Evolutionary conservation across 805 yeast genomes (phyloP).

Genomic region (Saturnispora bothae): DNA sequence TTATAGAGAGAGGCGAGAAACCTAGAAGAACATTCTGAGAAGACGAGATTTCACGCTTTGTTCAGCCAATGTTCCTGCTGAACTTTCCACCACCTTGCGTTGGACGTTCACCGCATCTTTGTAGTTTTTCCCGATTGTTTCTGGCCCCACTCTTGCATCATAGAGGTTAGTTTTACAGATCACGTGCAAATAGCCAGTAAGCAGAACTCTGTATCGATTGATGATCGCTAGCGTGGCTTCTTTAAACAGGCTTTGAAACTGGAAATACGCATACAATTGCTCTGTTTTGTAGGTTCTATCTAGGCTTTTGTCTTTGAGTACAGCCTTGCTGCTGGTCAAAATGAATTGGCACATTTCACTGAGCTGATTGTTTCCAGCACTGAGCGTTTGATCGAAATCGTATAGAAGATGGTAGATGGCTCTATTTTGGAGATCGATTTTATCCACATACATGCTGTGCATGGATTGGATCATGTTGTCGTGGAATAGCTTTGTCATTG

Average conservation of each 20-base stretch:
- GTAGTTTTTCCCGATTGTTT: not conserved
- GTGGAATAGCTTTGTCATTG: conserved; percentile 16
- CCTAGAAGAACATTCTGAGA: conserved; percentile 1
- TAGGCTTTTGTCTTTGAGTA: not conserved
- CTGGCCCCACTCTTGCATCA: not conserved
- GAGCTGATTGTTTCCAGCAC: conserved; percentile 8
- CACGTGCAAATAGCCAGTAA: not conserved
- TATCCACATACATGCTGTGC: conserved; percentile 19
- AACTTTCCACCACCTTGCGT: not conserved
- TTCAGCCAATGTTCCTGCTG: not conserved
- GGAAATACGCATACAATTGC: not conserved
- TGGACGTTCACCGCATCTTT: not conserved
- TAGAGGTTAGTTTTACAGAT: conserved; percentile 4
- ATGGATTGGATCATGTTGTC: conserved; percentile 19
- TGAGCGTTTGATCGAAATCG: conserved; percentile 14
- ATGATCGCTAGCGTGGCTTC: conserved; percentile 1
- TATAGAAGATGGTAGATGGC: conserved; percentile 11
- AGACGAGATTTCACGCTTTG: not conserved
- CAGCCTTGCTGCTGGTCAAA: conserved; percentile 2
- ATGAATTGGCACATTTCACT: conserved; percentile 3
- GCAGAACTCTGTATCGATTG: not conserved
- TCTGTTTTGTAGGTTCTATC: conserved; percentile 2
- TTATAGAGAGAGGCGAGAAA: too few relatives aligned
- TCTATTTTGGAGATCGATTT: conserved; percentile 13
- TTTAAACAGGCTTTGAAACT: conserved; percentile 4